Evolutionary conservation across 208 protist species (phyloP), one percentile per base, ranked within the genome.

Genomic region (Acanthamoeba royreba): DNA sequence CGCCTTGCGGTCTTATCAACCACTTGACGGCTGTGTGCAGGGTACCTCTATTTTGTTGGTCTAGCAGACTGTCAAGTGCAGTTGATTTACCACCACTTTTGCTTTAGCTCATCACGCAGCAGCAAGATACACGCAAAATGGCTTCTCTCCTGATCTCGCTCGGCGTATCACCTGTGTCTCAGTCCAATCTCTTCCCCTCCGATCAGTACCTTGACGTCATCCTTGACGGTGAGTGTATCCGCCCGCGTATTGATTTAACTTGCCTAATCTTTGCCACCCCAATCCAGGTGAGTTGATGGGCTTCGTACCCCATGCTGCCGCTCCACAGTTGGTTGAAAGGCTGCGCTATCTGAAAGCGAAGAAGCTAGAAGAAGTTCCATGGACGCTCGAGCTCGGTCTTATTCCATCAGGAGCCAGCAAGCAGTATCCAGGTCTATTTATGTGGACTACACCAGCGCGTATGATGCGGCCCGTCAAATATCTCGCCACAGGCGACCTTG

Each of bases 1-100:
- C 98, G 55, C 99, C 99, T 94, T 99, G 99, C 96, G 99, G 99
- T 95, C 98, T 99, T 38, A 95, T 99, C 40, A 99, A 99, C 95
- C 99, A 99, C 96, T 96, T 99, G 15, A 98, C 92, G 1, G 35
- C 35, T 42, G 43, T 47, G 49, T 94, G 92, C 55, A 43, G 49
- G 38, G 91, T 93, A 19, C 13, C n/a, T 49, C 22, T 7, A 25
- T 7, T 83, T 40, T 52, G 13, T 83, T 40, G 17, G 5, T 40
- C 8, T 5, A 31, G n/a, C n/a, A n/a, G n/a, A n/a, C n/a, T n/a
- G n/a, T n/a, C n/a, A n/a, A n/a, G n/a, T n/a, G n/a, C n/a, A 4
- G 31, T 83, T 7, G 25, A 4, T 25, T 66, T 66, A 8, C 3
- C 8, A 66, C 4, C 33, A 28, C 52, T 13, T 13, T 25, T 58